Evolutionary conservation across 148 eudicot genomes (phyloP).

Genomic region (Beta vulgaris): DNA sequence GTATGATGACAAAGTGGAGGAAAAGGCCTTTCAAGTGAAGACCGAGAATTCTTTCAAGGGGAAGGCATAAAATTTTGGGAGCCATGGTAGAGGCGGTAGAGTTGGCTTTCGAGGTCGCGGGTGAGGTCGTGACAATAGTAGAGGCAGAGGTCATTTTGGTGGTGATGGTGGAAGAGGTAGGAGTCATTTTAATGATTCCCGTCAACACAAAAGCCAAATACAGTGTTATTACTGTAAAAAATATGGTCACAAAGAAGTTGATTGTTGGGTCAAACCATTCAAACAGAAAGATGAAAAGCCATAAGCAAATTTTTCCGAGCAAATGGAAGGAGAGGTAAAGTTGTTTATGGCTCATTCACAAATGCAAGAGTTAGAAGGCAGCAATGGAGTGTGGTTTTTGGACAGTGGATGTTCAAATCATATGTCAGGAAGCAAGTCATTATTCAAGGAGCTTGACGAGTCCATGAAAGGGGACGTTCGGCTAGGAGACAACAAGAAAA

Average conservation of each 20-base stretch:
- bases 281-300: slow-evolving; percentile 12
- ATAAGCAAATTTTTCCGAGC: slow-evolving; percentile 3
- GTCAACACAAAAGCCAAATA: background rate
- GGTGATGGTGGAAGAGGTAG: background rate
- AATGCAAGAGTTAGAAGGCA: background rate
- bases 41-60: background rate
- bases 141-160: background rate
- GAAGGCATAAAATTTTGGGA: background rate
- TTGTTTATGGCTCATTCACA: slow-evolving; percentile 18
- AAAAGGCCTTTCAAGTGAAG: background rate
- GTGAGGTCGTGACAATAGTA: background rate
- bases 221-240: slow-evolving; percentile 8
- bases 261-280: slow-evolving; percentile 23
- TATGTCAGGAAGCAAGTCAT: slow-evolving; percentile 13
- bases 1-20: background rate
- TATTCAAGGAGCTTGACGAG: slow-evolving; percentile 25
- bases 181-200: background rate
- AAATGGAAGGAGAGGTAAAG: background rate
- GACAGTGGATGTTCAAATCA: slow-evolving; percentile 31
- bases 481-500: slow-evolving; percentile 20
- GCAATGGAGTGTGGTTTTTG: slow-evolving; percentile 15
- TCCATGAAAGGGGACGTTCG: slow-evolving; percentile 17
- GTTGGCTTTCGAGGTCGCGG: background rate
- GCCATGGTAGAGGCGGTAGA: background rate
- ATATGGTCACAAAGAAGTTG: no score